Percentiles rank a stretch among this genome's conserved stretches.
Evolutionary conservation across 139 green algal genomes (phyloP).

Genomic region (Gonium pectorale): DNA sequence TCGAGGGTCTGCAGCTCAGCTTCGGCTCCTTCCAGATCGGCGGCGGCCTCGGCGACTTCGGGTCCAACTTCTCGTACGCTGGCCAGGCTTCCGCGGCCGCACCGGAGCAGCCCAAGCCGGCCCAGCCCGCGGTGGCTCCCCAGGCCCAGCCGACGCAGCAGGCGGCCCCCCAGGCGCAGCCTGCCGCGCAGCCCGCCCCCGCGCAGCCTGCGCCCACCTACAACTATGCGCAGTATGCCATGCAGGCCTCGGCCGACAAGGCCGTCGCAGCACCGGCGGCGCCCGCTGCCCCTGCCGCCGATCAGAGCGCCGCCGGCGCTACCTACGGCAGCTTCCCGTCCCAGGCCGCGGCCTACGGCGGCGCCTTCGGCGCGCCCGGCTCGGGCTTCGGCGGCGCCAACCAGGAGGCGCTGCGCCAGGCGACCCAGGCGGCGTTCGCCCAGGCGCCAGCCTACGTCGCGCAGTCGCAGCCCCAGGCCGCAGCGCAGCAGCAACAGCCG

Average conservation of each 20-base stretch:
- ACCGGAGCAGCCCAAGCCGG: too few relatives aligned
- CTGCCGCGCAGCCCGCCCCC: background rate
- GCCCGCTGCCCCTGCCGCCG: background rate
- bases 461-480: background rate
- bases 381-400: constrained; percentile 43
- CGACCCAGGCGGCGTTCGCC: constrained; percentile 33
- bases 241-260: constrained; percentile 26
- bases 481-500: constrained; percentile 1
- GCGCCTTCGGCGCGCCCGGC: constrained; percentile 15
- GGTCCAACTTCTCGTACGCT: constrained; percentile 46
- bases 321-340: constrained; percentile 43
- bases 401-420: constrained; percentile 44
- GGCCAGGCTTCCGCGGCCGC: too few relatives aligned
- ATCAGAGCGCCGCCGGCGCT: background rate
- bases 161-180: too few relatives aligned
- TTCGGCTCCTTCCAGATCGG: constrained; percentile 58
- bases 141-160: too few relatives aligned
- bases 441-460: constrained; percentile 24
- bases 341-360: constrained; percentile 32
- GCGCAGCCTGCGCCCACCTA: constrained; percentile 5
- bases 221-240: constrained; percentile 28
- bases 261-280: constrained; percentile 4
- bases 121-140: too few relatives aligned
- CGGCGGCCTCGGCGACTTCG: constrained; percentile 49
- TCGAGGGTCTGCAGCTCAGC: constrained; percentile 53